These are phyloP conservation scores for Mucor circinelloides DNA, from an alignment of 371 early-diverging fungal genomes.

Conservation along the genomic window DNA sequence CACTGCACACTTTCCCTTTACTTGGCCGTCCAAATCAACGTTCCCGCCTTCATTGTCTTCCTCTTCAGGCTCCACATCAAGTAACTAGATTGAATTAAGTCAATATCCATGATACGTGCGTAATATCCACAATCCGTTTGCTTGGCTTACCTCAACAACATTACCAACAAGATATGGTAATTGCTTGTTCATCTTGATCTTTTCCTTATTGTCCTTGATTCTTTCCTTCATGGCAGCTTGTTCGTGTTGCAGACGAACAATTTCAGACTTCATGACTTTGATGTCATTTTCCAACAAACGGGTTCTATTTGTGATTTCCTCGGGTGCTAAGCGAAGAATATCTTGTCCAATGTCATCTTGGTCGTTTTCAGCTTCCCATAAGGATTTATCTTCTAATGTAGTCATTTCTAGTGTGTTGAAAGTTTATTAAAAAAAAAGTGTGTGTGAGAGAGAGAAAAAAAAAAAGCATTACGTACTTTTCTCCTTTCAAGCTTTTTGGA, in stretches of 20 bases:
- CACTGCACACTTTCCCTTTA: constrained; percentile 97
- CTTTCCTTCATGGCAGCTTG: constrained; percentile 86
- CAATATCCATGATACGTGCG: not conserved
- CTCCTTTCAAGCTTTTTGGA: not conserved
- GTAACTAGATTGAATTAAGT: constrained; percentile 55
- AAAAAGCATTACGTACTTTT: constrained; percentile 10
- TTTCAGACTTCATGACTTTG: constrained; percentile 93
- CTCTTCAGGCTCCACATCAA: constrained; percentile 87
- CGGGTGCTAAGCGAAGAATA: constrained; percentile 83
- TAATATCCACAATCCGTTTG: not conserved
- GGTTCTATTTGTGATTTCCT: constrained; percentile 90
- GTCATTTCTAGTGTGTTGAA: constrained; percentile 39
- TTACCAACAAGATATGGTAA: constrained; percentile 99
- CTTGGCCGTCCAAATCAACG: constrained; percentile 89
- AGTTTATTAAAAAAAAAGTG: not conserved
- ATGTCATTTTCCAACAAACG: constrained; percentile 96
- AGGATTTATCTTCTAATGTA: constrained; percentile 68
- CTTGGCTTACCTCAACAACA: constrained; percentile 91
- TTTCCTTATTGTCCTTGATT: constrained; percentile 99
- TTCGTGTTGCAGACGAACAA: constrained; percentile 86
- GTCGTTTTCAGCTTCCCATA: constrained; percentile 61
- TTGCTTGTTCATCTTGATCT: constrained; percentile 98
- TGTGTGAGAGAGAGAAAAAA: not conserved
- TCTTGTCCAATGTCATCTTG: constrained; percentile 85
- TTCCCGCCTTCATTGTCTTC: constrained; percentile 93